Base-by-base conservation (phyloP, 2,329 filamentous ascomycete species). In the Ascochyta lentis region DNA sequence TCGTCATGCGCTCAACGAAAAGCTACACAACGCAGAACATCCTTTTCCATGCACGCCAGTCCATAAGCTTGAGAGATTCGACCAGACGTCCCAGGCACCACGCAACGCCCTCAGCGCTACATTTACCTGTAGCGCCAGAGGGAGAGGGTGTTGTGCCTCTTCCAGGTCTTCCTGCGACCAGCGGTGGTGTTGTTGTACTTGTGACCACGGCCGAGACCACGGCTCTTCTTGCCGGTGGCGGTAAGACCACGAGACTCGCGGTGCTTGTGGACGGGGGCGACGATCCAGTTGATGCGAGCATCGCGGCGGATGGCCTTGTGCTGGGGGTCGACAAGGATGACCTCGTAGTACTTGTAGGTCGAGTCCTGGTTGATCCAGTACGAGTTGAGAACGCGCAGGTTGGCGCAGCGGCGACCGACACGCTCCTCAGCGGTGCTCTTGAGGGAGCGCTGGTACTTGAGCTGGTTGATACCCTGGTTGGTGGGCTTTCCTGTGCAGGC, bases 321-420 rank as follows among this genome's bases (percentile, higher is more conserved):
- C 86, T 96, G 91, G 80, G 95, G 95, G 86, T 99, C 95, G 79
- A 99, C 94, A 78, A 97, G 91, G 86, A 99, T 98, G 83, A 98
- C 89, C 85, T 99, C 95, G 86, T 88, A 99, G 91, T 99, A 99
- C 88, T 99, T 99, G 91, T 98, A 99, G 83, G 95, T 99, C 61
- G 93, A 97, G 86, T 99, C 95, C 88, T 98, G 92, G 91, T 99
- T 99, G 87, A 99, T 92, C 96, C 96, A 99, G 93, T 99, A 99
- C 66, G 94, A 98, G 91, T 99, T 99, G 78, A 99, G 90, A 78
- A 99, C 95, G 79, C 95, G 92, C 81, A 99, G 84, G 86, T 99
- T 99, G 84, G 93, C 92, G 86, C 93, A 97, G 81, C 94, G 93
- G 82, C 93, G 93, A 78, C 96, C 95, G 79, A 99, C 94, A 90